These are phyloP conservation scores for Polychytrium aggregatum DNA, from an alignment of 192 early-diverging fungal species.

Conservation along the genomic window DNA sequence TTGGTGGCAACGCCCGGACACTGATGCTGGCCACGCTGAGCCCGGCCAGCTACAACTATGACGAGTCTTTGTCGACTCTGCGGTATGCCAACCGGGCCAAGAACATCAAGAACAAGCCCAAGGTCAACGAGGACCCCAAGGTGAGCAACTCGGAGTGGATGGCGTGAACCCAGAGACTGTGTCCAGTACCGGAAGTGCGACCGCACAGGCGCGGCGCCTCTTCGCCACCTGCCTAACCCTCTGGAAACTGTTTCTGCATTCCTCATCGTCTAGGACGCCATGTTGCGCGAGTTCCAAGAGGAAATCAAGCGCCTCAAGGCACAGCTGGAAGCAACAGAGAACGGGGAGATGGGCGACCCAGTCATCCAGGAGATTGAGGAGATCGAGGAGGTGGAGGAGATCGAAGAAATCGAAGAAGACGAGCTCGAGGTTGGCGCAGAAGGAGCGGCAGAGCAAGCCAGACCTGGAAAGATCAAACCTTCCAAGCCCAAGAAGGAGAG, in stretches of 20 bases:
- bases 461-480: neutral
- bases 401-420: slow-evolving; percentile 37
- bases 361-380: slow-evolving; percentile 33
- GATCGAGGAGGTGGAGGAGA: slow-evolving; percentile 43
- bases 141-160: no score
- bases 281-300: slow-evolving; percentile 57
- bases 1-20: slow-evolving; percentile 55
- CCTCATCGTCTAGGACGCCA: slow-evolving; percentile 33
- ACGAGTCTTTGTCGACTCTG: slow-evolving; percentile 51
- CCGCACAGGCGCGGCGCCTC: no score
- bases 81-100: slow-evolving; percentile 54
- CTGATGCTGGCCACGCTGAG: slow-evolving; percentile 53
- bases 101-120: slow-evolving; percentile 61
- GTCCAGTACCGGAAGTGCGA: no score
- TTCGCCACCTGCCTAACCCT: no score
- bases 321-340: slow-evolving; percentile 35
- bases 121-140: slow-evolving; percentile 60
- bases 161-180: no score
- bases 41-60: slow-evolving; percentile 53
- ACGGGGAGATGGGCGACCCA: slow-evolving; percentile 21
- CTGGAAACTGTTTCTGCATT: neutral
- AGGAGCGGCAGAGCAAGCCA: slow-evolving; percentile 2
- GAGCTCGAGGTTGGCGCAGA: slow-evolving; percentile 15
- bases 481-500: slow-evolving; percentile 2
- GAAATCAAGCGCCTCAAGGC: slow-evolving; percentile 48